Evolutionary conservation across 805 yeast species (phyloP), one percentile per base, ranked within the genome.

Genomic region (Metschnikowia hibisci): DNA sequence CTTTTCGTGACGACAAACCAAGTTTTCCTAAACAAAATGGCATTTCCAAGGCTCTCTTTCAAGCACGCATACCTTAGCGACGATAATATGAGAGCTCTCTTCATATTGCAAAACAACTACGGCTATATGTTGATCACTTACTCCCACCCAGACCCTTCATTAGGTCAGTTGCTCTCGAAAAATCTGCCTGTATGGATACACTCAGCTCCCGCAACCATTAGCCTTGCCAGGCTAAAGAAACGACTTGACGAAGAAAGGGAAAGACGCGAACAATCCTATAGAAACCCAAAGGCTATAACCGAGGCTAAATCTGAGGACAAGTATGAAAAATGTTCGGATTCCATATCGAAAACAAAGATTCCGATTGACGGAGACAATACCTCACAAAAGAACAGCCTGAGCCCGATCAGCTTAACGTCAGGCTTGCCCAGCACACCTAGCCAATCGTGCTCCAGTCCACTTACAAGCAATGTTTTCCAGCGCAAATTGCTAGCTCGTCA

Each of bases 11-110:
- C 26, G n/a, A 34, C 23, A 34, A 47, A 37, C 25, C 29, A 26
- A 25, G 52, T 49, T 9, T 46, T 35, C 32, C 41, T 52, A 6
- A 54, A 52, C 40, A 46, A 45, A 32, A 40, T 52, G 52, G 51
- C 43, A 20, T 35, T 52, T 6, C 50, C 53, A 32, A 34, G 37
- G 11, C 32, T 30, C 26, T 31, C 50, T 30, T 26, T 51, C 23
- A 40, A 34, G 23, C 12, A 33, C 13, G 47, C 45, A n/a, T 42
- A 22, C 39, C 46, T 51, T 34, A 41, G 46, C 16, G 34, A 40
- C 4, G 44, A 42, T 34, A 28, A 25, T 12, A 10, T 12, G 27
- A 31, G 42, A 15, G 46, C 41, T 4, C 35, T 50, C 7, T 27
- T 52, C 23, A 44, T 52, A 28, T 35, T 51, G 6, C 42, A 34